Conservation (phyloP, 139 green algal species). For the Raphidocelis subcapitata region DNA sequence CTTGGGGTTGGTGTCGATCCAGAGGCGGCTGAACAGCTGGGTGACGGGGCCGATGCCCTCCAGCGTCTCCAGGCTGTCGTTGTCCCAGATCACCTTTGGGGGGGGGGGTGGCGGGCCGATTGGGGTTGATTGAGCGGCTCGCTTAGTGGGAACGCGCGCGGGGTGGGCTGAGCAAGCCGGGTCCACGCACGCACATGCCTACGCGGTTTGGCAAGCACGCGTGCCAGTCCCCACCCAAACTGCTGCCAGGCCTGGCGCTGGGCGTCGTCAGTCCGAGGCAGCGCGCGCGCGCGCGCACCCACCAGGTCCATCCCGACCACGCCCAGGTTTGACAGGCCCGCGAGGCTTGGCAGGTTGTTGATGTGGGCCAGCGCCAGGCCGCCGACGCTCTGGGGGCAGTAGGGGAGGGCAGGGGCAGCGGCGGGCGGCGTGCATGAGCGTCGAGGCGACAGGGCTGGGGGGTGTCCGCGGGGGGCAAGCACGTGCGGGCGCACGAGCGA, state of each 20-base stretch:
- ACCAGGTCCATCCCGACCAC: constrained; percentile 3
- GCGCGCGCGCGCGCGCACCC: too few species aligned
- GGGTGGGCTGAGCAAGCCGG: too few species aligned
- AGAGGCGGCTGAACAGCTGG: constrained; percentile 7
- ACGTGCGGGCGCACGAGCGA: background rate
- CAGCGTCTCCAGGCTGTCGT: constrained; percentile 1
- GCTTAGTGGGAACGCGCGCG: too few species aligned
- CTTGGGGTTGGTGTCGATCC: constrained; percentile 8
- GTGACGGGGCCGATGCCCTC: constrained; percentile 2
- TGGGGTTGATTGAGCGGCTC: too few species aligned
- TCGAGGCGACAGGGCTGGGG: too few species aligned
- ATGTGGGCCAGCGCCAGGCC: constrained; percentile 17
- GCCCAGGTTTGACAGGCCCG: background rate
- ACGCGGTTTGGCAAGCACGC: too few species aligned
- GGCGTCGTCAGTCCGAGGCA: too few species aligned
- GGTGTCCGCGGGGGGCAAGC: background rate
- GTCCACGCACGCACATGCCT: too few species aligned
- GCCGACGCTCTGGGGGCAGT: constrained; percentile 5
- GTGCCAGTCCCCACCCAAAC: too few species aligned
- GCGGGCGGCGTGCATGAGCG: background rate
- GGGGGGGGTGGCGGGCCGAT: too few species aligned
- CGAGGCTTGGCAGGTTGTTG: background rate
- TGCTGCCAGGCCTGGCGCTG: too few species aligned
- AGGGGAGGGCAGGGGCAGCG: background rate
- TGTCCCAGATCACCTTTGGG: constrained; percentile 4